Base-by-base conservation (phyloP, 2,329 filamentous ascomycete species). In the Helotiales sp. region DNA sequence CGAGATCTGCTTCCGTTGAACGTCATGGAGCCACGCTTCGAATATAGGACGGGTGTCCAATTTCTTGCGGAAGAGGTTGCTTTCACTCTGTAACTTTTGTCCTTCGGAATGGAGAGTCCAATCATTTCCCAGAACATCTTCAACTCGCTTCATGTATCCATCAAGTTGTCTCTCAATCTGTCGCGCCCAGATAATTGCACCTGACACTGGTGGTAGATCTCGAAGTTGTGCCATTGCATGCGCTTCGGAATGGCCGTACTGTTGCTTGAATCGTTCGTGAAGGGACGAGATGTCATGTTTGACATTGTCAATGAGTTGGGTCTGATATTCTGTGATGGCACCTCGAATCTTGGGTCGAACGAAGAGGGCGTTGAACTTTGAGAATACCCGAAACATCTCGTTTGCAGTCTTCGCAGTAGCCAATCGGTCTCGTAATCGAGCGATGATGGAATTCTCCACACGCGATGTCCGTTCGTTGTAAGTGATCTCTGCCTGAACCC, bases 371-470 rank as follows among this genome's bases (percentile, higher is more conserved):
- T 99, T 99, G 83, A 99, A 99, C 72, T 98, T 98, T 53, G 95
- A 98, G 73, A 99, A 99, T 61, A 99, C 95, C 54, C 96, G 90
- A 74, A 99, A 99, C 95, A 99, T 99, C 75, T 99, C 96, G 71
- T 96, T 98, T 38, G 95, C 95, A 61, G 92, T 96, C 80, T 96
- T 97, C 12, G 95, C 93, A 6, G 92, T 96, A 13, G 93, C 95
- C 55, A 99, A 82, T 58, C 95, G 89, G 74, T 99, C 95, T 69
- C 95, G 85, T 30, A 99, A 81, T 54, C 92, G 85, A 31, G 95
- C 92, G 72, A 99, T 99, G 74, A 99, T 99, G 3, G 95, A 97
- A 75, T 99, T 99, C 73, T 99, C 95, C 4, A 99, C 95, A 59
- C 95, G 86, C 17, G 95, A 93, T 9, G 96, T 99, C 36, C 96